Base-by-base conservation (phyloP, 1,139 yeast species). In the Scheffersomyces segobiensis region DNA sequence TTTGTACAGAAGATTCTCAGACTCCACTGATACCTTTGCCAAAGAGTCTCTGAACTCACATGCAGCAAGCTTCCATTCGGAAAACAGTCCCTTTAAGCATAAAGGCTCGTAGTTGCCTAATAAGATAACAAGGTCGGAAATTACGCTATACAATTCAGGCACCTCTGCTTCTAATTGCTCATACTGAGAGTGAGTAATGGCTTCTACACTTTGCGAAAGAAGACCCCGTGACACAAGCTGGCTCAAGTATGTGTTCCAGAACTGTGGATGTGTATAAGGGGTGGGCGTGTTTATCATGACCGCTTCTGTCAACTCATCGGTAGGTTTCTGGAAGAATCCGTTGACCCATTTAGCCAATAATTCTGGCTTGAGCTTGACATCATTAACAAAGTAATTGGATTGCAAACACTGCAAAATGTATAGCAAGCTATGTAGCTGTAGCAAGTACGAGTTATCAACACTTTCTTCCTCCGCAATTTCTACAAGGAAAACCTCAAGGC, bases 141-240 rank as follows among this genome's bases (percentile, higher is more conserved):
- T 78, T 3, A 82, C 76, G 46, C 80, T 69, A 57, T 66, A 74
- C 3, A 79, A 64, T 19, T 73, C 79, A 0, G 69, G 64, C 55
- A 73, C 75, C 3, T 57, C 53, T 0, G 65, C 63, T 59, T 72
- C 61, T 42, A 84, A 68, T 51, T 76, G 81, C 50, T 77, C 75
- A 64, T 70, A 85, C 21, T 76, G 72, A 46, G 78, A 82, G 52
- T 75, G 75, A 51, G 71, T 74, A 55, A 82, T 75, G 6, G 83
- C 86, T 59, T 75, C 80, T 2, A 79, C 71, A 0, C 91, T 88
- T 60, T 85, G 87, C 1, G 75, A 71, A 59, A 87, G 81, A 53
- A 87, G 73, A 0, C 97, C 97, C 67, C 97, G 80, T 3, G 85
- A 67, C 1, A 88, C 68, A 52, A 88, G 70, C 64, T 84, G 88